phyloP scores from a whole-genome alignment of 495 filamentous ascomycete genomes.

The Aspergillus ostianus region DNA sequence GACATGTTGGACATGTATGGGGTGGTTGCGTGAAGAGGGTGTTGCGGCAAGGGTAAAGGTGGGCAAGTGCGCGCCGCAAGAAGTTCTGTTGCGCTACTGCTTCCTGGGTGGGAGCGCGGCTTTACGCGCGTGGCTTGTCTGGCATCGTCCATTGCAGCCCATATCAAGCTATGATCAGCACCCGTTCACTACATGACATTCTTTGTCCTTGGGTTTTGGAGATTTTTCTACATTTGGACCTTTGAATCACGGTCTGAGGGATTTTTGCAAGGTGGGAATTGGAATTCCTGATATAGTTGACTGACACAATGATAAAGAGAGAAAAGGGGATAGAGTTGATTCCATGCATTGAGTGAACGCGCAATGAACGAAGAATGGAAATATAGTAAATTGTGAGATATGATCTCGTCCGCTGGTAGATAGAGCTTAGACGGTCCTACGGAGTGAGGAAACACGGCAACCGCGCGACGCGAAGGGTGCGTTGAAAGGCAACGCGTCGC shows the following conservation, averaged over 20 bases:
- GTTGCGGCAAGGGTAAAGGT: conserved; percentile 27
- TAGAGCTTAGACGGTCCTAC: not conserved
- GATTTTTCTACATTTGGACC: conserved; percentile 8
- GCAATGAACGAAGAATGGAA: too few relatives aligned
- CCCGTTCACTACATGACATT: conserved; percentile 10
- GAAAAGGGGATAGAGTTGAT: too few relatives aligned
- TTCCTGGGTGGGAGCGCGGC: conserved; percentile 26
- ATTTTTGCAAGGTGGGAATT: too few relatives aligned
- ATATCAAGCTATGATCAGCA: conserved; percentile 26
- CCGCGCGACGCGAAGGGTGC: not conserved
- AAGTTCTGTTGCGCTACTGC: conserved; percentile 24
- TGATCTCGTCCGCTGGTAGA: not conserved
- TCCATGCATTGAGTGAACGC: too few relatives aligned
- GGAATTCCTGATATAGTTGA: too few relatives aligned
- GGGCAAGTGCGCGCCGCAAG: conserved; percentile 28
- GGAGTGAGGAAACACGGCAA: not conserved
- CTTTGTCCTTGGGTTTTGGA: conserved; percentile 1
- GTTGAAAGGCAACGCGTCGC: not conserved
- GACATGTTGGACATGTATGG: conserved; percentile 44
- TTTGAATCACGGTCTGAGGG: too few relatives aligned
- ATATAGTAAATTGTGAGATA: too few relatives aligned
- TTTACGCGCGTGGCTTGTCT: conserved; percentile 28
- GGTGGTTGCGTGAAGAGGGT: conserved; percentile 22
- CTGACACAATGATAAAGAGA: too few relatives aligned
- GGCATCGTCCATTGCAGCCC: conserved; percentile 20